phyloP scores from a whole-genome alignment of 208 protist genomes.

The Strigomonas culicis region DNA sequence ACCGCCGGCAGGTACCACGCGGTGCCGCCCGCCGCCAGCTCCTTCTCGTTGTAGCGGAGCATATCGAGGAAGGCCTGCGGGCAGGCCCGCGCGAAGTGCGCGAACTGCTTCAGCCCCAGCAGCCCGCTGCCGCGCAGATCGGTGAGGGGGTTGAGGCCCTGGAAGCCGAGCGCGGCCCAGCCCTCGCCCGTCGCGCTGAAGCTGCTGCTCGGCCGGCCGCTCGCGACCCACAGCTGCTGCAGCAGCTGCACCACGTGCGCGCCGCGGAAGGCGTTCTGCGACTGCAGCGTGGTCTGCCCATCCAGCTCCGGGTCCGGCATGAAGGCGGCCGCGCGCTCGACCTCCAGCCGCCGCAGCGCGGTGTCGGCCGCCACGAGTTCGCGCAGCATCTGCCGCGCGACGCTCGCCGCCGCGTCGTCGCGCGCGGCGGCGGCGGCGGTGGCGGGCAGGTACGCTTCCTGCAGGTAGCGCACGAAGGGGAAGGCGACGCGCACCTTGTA shows the following conservation, averaged over 20 bases:
- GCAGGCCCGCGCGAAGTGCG: constrained; percentile 78
- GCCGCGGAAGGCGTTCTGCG: no score
- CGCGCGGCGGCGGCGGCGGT: constrained; percentile 2
- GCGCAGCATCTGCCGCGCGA: constrained; percentile 38
- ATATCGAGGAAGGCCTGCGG: constrained; percentile 52
- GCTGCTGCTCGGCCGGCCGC: no score
- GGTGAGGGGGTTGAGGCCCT: constrained; percentile 73
- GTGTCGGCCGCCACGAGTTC: constrained; percentile 44
- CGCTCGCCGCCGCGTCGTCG: constrained; percentile 8
- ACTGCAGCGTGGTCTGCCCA: no score
- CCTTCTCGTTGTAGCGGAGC: constrained; percentile 82
- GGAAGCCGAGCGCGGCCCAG: constrained; percentile 81
- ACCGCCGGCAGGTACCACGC: constrained; percentile 84
- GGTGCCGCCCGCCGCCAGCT: constrained; percentile 25
- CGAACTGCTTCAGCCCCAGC: constrained; percentile 66
- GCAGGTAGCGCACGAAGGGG: constrained; percentile 36
- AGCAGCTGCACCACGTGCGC: no score
- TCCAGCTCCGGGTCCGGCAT: neutral
- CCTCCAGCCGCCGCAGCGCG: constrained; percentile 40
- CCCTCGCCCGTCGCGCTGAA: neutral
- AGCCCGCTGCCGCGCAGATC: constrained; percentile 87
- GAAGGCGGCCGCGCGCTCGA: constrained; percentile 58
- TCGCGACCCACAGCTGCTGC: no score
- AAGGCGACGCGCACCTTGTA: constrained; percentile 27
- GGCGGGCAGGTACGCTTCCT: constrained; percentile 40